These are phyloP conservation scores for Spatholobus suberectus DNA, from an alignment of 306 rosid species.

Conservation along the genomic window DNA sequence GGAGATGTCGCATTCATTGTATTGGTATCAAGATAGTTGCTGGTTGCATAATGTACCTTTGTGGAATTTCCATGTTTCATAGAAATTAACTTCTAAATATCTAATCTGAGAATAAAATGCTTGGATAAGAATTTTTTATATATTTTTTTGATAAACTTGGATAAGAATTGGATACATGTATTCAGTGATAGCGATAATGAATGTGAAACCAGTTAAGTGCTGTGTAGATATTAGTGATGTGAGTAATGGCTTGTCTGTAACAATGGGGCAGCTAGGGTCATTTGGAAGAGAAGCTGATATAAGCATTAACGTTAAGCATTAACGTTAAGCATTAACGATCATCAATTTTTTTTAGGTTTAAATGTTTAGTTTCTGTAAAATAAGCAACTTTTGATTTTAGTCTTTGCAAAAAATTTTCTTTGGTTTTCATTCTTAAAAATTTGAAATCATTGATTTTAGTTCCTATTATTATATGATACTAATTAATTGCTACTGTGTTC, in stretches of 20 bases:
- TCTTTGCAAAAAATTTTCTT: no score
- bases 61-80: not conserved
- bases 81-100: not conserved
- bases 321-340: not conserved
- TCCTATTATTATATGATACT: no score
- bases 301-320: not conserved
- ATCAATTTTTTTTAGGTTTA: no score
- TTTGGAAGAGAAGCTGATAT: not conserved
- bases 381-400: no score
- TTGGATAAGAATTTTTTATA: not conserved
- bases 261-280: not conserved
- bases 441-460: no score
- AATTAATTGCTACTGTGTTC: no score
- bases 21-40: not conserved
- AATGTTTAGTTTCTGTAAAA: no score
- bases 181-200: not conserved
- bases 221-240: not conserved
- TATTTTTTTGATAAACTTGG: no score
- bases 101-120: not conserved
- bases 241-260: not conserved
- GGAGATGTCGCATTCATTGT: not conserved
- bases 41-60: not conserved
- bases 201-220: not conserved
- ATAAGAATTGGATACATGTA: not conserved
- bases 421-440: no score